Evolutionary conservation across 2,329 filamentous ascomycete species (phyloP).

Genomic region (Zalaria sp.): DNA sequence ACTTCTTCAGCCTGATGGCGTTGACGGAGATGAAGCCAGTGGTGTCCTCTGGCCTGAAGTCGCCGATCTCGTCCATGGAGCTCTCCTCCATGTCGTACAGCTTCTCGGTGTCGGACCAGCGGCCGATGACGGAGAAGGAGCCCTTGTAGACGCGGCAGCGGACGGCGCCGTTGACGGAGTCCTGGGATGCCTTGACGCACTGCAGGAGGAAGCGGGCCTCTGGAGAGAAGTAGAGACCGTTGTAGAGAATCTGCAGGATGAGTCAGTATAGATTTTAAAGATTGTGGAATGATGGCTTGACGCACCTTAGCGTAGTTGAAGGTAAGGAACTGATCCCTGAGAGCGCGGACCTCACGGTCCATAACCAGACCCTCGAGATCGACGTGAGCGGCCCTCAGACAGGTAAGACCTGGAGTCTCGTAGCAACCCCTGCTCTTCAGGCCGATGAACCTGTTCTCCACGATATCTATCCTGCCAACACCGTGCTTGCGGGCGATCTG

Average conservation of each 20-base stretch:
- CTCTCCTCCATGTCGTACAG: slow-evolving; percentile 53
- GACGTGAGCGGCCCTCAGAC: slow-evolving; percentile 43
- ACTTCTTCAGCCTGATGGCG: slow-evolving; percentile 41
- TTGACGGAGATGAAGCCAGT: slow-evolving; percentile 59
- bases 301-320: slow-evolving; percentile 42
- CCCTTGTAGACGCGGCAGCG: slow-evolving; percentile 55
- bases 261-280: neutral
- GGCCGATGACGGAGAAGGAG: slow-evolving; percentile 43
- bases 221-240: slow-evolving; percentile 55
- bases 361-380: slow-evolving; percentile 54
- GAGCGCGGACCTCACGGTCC: slow-evolving; percentile 52
- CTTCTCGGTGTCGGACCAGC: slow-evolving; percentile 51
- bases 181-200: slow-evolving; percentile 45
- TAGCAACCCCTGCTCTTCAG: slow-evolving; percentile 73
- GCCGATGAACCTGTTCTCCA: slow-evolving; percentile 68
- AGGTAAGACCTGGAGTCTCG: slow-evolving; percentile 48
- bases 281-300: slow-evolving; percentile 16
- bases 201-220: slow-evolving; percentile 60
- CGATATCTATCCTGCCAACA: slow-evolving; percentile 70
- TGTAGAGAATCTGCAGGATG: slow-evolving; percentile 31
- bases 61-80: slow-evolving; percentile 56
- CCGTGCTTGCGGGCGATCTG: slow-evolving; percentile 57
- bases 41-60: slow-evolving; percentile 52
- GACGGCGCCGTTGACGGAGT: slow-evolving; percentile 47
- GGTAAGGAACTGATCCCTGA: slow-evolving; percentile 59